Percentiles rank a stretch among this genome's conserved stretches.
These are phyloP conservation scores for Monilinia fructigena DNA, from an alignment of 2,329 filamentous ascomycete genomes.

Conservation along the genomic window DNA sequence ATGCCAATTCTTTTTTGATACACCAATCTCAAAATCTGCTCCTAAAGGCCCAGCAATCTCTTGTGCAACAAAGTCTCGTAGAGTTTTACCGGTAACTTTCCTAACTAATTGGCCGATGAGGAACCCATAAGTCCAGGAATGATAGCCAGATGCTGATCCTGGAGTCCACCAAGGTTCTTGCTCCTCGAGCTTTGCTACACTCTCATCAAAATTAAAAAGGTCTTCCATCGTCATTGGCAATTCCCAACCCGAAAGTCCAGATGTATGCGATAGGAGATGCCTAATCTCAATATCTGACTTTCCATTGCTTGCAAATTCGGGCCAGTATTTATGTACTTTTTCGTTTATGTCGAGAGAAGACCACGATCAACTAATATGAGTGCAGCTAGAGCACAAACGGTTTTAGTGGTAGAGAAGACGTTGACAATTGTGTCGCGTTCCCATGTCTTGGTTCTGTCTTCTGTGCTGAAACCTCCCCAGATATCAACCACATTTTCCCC, in stretches of 20 bases:
- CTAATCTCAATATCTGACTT: not conserved
- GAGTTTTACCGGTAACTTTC: constrained; percentile 43
- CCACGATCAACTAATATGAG: constrained; percentile 6
- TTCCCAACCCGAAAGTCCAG: not conserved
- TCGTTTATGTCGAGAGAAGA: constrained; percentile 9
- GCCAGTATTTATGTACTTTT: not conserved
- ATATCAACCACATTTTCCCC: constrained; percentile 47
- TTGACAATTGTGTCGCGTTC: constrained; percentile 41
- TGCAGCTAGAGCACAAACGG: constrained; percentile 34
- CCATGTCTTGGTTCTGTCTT: constrained; percentile 41
- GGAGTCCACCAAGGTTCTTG: constrained; percentile 48
- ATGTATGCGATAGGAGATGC: constrained; percentile 5
- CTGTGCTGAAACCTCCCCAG: constrained; percentile 46
- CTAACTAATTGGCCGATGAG: constrained; percentile 47
- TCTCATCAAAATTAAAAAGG: not conserved
- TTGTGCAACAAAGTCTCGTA: constrained; percentile 46
- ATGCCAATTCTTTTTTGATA: constrained; percentile 8
- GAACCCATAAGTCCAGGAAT: constrained; percentile 44
- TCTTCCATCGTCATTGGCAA: not conserved
- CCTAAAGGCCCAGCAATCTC: constrained; percentile 17
- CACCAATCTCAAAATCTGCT: constrained; percentile 25
- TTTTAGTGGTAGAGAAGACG: constrained; percentile 47
- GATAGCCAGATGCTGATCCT: constrained; percentile 47
- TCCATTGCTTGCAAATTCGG: not conserved
- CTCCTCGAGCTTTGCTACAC: constrained; percentile 36